Evolutionary conservation across 164 flowering plant species (phyloP), one percentile per base, ranked within the genome.

Genomic region (Piper longum): DNA sequence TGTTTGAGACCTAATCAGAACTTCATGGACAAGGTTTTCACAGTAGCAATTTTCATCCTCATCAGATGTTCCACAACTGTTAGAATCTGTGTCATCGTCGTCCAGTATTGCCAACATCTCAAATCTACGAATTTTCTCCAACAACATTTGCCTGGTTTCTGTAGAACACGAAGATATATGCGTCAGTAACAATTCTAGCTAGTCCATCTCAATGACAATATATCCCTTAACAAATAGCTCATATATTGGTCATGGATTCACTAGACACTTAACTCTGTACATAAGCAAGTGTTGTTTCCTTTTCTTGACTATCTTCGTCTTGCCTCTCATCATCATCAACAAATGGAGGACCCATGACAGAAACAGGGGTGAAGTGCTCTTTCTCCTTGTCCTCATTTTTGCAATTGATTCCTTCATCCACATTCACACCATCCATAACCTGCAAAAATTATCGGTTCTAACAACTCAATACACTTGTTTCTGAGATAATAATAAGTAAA

Each of bases 321-420:
- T 48, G 59, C 11, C 64, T 75, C 60, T 73, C 79, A 41, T 76
- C 79, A 26, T 76, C 83, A 17, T 83, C 87, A 7, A 81, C 81
- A 59, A 88, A 87, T 3, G 80, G 86, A 66, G 88, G 83, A 65
- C 88, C 95, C 78, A 92, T 67, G 1, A 92, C 88, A 1, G 96
- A 92, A 2, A 92, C 93, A 12, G 98, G 98, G 62, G 96, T 92
- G 72, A 78, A 81, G 63, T 89, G 96, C 52, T 91, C 96, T 48
- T 88, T 84, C 45, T 85, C 89, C 63, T 81, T 89, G 36, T 79
- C 14, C 65, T 70, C 62, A 63, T 69, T 67, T 64, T 64, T 67
- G 7, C 63, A 51, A 19, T 67, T 39, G 16, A 57, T 11, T 40
- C 64, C 64, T 59, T 72, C 61, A 70, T 60, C 62, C 4, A 64